Conservation (phyloP, 148 eudicot genomes). For the Spergularia marina region DNA sequence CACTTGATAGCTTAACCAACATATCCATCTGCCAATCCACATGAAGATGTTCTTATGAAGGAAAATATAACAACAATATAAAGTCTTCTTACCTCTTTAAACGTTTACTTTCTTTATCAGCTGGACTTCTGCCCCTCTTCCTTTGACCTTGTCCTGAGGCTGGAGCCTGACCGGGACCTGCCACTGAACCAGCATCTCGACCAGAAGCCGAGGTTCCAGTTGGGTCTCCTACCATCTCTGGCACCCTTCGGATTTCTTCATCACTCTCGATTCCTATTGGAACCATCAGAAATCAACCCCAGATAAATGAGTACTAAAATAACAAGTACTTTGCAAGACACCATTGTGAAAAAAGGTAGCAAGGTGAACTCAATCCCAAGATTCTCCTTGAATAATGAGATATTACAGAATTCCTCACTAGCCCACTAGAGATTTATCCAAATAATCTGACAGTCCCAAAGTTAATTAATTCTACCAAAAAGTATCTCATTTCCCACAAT, state of each 20-base stretch:
- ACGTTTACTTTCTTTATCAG: conserved; percentile 93
- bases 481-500: no score
- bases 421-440: no score
- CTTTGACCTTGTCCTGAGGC: conserved; percentile 56
- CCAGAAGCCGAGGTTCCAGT: conserved; percentile 50
- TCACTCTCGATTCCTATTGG: conserved; percentile 86
- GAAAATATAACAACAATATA: background rate
- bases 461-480: no score
- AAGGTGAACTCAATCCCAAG: background rate
- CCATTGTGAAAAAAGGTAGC: background rate
- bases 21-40: background rate
- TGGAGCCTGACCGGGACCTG: conserved; percentile 45
- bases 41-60: background rate
- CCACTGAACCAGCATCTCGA: conserved; percentile 44
- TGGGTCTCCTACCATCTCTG: conserved; percentile 73
- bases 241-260: conserved; percentile 94
- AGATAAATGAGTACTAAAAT: background rate
- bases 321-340: background rate
- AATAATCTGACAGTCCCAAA: no score
- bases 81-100: conserved; percentile 59
- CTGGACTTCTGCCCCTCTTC: conserved; percentile 89
- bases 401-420: no score
- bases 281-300: conserved; percentile 1
- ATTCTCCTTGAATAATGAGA: no score
- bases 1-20: background rate